Base-by-base conservation (phyloP, 176 grass and related monocot genomes). In the Oryza glaberrima region DNA sequence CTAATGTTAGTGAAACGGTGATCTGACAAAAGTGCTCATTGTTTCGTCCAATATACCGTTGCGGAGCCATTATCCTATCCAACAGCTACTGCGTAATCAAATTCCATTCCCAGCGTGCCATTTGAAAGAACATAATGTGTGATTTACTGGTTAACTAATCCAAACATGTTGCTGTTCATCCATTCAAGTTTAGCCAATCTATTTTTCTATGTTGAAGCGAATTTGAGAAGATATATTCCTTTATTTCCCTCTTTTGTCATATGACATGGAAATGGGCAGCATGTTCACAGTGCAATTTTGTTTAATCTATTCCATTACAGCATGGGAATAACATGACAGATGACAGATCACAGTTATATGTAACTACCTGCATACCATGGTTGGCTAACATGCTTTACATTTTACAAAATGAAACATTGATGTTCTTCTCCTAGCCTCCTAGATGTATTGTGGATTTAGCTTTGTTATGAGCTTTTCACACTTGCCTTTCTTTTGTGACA, bases 401-500 rank as follows among this genome's bases (percentile, higher is more conserved):
- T 71, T 48, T 69, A 40, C 7, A 81, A 71, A 81, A 54, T 15
- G 19, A 70, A 40, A 52, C 51, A 12, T 81, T 23, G 17, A 49
- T 81, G 19, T 38, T 51, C 38, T 69, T 51, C 38, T 69, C 30
- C 52, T 1, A 13, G 47, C 25, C 64, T 81, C 32, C 17, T 85
- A 44, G 15, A 81, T 77, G 25, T 71, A 11, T 65, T 48, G 9
- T 46, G 19, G 5, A 72, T 85, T 58, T 48, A 34, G 5, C 72
- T 85, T 46, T 48, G n/a, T 52, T 46, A 63, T 72, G 12, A 58
- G 40, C 72, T 35, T 34, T 54, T 26, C 26, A 32, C 7, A 79
- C n/a, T 35, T 80, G 19, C 48, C 79, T 30, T 80, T 88, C 34
- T 76, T 82, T 54, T 52, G 12, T 47, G 30, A 61, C 51, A 81